Conservation (phyloP, 1,284 basidiomycete genomes). For the Cryptococcus floricola region DNA sequence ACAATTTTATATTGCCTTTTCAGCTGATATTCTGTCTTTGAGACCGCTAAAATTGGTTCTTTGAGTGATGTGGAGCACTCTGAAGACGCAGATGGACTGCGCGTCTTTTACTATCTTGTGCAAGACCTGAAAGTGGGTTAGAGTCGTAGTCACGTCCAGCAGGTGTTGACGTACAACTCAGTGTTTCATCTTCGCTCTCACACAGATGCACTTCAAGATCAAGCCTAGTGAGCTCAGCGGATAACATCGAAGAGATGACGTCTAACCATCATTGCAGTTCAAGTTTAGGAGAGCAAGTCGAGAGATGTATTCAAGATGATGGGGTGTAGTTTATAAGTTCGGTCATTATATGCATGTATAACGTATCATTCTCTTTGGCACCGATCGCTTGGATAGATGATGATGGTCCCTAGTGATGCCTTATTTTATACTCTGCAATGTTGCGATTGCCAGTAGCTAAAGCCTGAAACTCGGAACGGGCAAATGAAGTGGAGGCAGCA, state of each 20-base stretch:
- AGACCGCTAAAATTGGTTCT: constrained; percentile 98
- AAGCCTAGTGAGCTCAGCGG: constrained; percentile 65
- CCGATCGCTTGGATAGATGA: no score
- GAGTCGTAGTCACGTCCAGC: background rate
- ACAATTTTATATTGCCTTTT: background rate
- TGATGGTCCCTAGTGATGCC: no score
- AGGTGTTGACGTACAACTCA: constrained; percentile 40
- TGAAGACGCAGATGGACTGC: constrained; percentile 92
- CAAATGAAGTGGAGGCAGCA: no score
- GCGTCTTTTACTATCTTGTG: constrained; percentile 98
- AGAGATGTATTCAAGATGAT: background rate
- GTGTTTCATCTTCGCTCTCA: constrained; percentile 97
- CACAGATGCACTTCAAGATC: constrained; percentile 98
- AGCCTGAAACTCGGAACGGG: no score
- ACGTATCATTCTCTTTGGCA: background rate
- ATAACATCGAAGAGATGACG: background rate
- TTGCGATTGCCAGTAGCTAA: no score
- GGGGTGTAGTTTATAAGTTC: background rate
- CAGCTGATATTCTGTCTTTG: background rate
- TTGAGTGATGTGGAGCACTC: constrained; percentile 95
- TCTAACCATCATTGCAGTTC: constrained; percentile 9
- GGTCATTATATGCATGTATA: constrained; percentile 7
- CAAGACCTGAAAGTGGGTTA: constrained; percentile 84
- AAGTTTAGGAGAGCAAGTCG: constrained; percentile 5
- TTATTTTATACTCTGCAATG: no score